These are phyloP conservation scores for Schizochytrium sp. DNA, from an alignment of 108 stramenopile genomes.

Conservation along the genomic window DNA sequence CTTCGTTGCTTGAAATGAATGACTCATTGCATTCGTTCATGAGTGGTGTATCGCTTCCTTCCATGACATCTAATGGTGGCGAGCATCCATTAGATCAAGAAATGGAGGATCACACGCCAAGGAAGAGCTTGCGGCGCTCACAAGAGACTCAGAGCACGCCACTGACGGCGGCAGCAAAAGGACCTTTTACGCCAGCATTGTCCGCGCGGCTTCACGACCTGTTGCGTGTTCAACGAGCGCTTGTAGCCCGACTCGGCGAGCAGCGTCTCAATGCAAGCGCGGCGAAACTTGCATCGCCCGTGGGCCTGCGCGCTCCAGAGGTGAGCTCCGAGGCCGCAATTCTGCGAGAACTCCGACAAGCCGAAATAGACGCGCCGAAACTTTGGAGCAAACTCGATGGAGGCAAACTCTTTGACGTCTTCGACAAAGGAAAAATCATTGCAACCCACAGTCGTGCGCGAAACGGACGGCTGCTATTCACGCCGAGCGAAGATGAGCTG, in stretches of 20 bases:
- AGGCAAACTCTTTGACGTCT: not conserved
- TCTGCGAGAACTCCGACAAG: not conserved
- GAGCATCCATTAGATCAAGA: no score
- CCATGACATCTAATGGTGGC: no score
- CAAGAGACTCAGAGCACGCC: no score
- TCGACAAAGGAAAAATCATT: not conserved
- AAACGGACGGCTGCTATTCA: not conserved
- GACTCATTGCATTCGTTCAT: no score
- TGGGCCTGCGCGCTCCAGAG: not conserved
- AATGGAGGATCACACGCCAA: no score
- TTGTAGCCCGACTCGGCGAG: not conserved
- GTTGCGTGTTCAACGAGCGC: no score
- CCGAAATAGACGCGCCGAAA: not conserved
- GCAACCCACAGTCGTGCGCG: not conserved
- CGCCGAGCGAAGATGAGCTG: not conserved
- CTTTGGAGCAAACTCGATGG: not conserved
- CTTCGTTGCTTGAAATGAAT: no score
- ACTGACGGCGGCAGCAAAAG: no score
- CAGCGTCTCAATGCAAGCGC: not conserved
- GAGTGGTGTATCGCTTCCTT: no score
- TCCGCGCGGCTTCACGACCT: no score
- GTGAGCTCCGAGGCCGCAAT: not conserved
- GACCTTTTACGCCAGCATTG: no score
- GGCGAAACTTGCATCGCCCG: not conserved
- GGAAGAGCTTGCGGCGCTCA: no score